These are phyloP conservation scores for Fusarium sp. DNA, from an alignment of 2,329 filamentous ascomycete genomes.

Conservation along the genomic window DNA sequence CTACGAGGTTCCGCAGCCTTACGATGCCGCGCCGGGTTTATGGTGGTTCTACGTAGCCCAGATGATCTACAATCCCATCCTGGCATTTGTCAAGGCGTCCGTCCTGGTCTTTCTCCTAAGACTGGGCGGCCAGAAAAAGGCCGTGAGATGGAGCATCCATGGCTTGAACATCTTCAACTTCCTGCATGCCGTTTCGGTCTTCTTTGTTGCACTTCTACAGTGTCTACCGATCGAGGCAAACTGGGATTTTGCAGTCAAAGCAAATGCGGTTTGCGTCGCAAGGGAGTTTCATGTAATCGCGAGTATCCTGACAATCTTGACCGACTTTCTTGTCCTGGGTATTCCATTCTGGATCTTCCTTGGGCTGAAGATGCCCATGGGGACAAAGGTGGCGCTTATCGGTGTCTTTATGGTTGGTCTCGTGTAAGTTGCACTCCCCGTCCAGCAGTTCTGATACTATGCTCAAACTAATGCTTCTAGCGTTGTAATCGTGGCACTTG, in stretches of 20 bases:
- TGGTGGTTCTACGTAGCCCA: conserved; percentile 54
- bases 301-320: conserved; percentile 53
- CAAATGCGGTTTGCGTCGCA: conserved; percentile 41
- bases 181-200: conserved; percentile 49
- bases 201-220: conserved; percentile 54
- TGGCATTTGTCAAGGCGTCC: conserved; percentile 59
- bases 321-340: conserved; percentile 54
- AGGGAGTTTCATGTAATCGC: conserved; percentile 47
- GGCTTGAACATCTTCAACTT: conserved; percentile 50
- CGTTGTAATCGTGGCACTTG: conserved; percentile 47
- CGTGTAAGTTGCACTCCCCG: conserved; percentile 43
- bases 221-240: conserved; percentile 47
- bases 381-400: conserved; percentile 53
- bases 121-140: conserved; percentile 50
- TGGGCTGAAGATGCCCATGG: conserved; percentile 51
- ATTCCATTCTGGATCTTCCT: conserved; percentile 56
- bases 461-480: conserved; percentile 29
- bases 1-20: conserved; percentile 8
- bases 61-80: conserved; percentile 58
- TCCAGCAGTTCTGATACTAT: background rate
- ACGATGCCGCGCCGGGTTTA: conserved; percentile 7
- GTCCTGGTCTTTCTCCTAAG: conserved; percentile 57
- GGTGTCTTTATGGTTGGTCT: conserved; percentile 53
- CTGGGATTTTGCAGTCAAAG: conserved; percentile 7
- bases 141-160: conserved; percentile 45